Evolutionary conservation across 306 rosid species (phyloP).

Genomic region (Lathyrus tuberosus): DNA sequence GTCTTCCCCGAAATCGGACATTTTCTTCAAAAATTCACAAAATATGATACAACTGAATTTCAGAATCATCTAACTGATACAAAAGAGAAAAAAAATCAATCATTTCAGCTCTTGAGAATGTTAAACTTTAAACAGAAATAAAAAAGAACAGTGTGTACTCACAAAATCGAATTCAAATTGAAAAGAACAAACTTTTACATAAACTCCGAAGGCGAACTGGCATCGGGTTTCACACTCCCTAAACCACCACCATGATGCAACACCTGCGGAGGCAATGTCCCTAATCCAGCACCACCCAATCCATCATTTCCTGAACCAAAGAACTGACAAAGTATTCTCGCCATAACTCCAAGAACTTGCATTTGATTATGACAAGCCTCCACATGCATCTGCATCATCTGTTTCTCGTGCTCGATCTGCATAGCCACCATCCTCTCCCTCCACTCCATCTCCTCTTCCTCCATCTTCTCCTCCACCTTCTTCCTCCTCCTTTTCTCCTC

Average conservation of each 20-base stretch:
- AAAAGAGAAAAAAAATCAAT: neutral
- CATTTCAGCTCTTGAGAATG: constrained; percentile 28
- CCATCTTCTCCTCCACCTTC: constrained; percentile 79
- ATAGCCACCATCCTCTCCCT: constrained; percentile 74
- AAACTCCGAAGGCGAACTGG: constrained; percentile 86
- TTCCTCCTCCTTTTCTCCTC: constrained; percentile 64
- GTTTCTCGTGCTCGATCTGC: constrained; percentile 93
- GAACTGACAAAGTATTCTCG: constrained; percentile 73
- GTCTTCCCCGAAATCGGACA: constrained; percentile 2
- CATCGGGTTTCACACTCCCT: constrained; percentile 73
- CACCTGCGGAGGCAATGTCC: constrained; percentile 72
- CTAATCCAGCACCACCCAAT: constrained; percentile 64
- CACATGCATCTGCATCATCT: constrained; percentile 87
- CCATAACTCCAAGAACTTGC: constrained; percentile 83
- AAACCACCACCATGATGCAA: constrained; percentile 74
- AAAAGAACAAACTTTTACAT: constrained; percentile 46
- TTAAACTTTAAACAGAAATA: neutral
- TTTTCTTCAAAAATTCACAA: neutral
- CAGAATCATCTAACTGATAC: constrained; percentile 18
- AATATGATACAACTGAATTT: constrained; percentile 26
- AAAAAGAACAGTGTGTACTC: neutral
- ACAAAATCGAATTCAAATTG: neutral
- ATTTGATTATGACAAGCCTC: constrained; percentile 89
- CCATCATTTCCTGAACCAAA: constrained; percentile 76
- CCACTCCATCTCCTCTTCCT: constrained; percentile 92